Base-by-base conservation (phyloP, 805 yeast genomes). In the Metschnikowia koreensis region DNA sequence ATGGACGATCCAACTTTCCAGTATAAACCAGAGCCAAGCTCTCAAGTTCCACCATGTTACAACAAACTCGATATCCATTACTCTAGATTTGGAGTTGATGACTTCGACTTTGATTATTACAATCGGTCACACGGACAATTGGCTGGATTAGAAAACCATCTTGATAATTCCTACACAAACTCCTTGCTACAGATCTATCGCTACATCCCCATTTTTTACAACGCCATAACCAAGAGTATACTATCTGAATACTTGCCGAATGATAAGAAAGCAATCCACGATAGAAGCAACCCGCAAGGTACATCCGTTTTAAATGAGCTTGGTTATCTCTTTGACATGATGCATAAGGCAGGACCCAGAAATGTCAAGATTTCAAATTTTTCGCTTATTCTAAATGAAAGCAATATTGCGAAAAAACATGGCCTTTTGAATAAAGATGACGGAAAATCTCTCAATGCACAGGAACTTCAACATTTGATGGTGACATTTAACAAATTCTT, bases 271-370 rank as follows among this genome's bases (percentile, higher is more conserved):
- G 61, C 69, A 2, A 64, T 72, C 4, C 46, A 63, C 7, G 48
- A 51, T 7, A 42, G 56, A 7, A 64, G 63, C 28, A 73, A 73
- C 46, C 70, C 68, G 37, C 74, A 71, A 48, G 77, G 78, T 0
- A 70, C 77, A 1, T 82, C 87, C 1, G 65, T 92, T 3, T 68
- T 91, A 28, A 83, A 88, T 45, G 97, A 94, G 64, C 70, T 92
- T 43, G 99, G 97, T 0, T 89, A 90, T 56, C 71, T 96, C 12
- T 89, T 83, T 68, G 98, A 96, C 63, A 93, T 94, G 99, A 79
- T 93, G 69, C 79, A 78, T 40, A 88, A 89, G 65, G 90, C 97
- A 0, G 70, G 79, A 12, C 94, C 96, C 0, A 79, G 81, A 38
- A 64, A 60, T 59, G 90, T 93, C 60, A 81, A 89, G 38, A 86